Base-by-base conservation (phyloP, 345 rosid genomes). In the Salix exigua region DNA sequence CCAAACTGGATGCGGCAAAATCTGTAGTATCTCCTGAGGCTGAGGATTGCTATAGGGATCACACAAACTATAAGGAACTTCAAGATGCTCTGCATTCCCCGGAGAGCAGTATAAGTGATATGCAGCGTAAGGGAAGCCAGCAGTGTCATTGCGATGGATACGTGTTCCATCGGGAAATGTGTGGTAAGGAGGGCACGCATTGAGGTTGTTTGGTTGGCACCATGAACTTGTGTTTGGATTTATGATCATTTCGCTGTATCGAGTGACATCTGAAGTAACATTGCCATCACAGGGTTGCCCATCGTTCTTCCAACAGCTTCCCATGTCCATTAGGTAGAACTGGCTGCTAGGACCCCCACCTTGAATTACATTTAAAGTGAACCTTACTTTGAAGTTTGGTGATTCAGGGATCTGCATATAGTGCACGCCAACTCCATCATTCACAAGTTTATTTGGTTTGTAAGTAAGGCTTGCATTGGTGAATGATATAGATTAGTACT, bases 261-360 rank as follows among this genome's bases (percentile, higher is more conserved):
- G 71, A 16, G 79, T 80, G 35, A 70, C 79, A 14, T 80, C 79
- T 1, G 79, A 48, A 35, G 72, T 80, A 5, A 80, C 82, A 65
- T 80, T 44, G 0, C 82, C 79, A 70, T 80, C 79, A 46, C 82
- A 74, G 51, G 79, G 79, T 58, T 75, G 66, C 65, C 79, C 78
- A 21, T 74, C 70, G 82, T 80, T 80, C 75, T 80, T 80, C 82
- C 82, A 80, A 65, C 82, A 79, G 66, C 82, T 74, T 6, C 82
- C 82, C 2, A 79, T 79, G 78, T 74, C 82, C 71, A 79, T 60
- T 53, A 80, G 76, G 68, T 80, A 80, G 72, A 80, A 80, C 38
- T 80, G 82, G 66, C 82, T 80, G 46, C 55, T 70, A 6, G 74
- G 72, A 19, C 82, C 79, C 61, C 82, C 82, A 21, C 79, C 82